These are phyloP conservation scores for Lagerstroemia speciosa DNA, from an alignment of 345 rosid genomes.

Conservation along the genomic window DNA sequence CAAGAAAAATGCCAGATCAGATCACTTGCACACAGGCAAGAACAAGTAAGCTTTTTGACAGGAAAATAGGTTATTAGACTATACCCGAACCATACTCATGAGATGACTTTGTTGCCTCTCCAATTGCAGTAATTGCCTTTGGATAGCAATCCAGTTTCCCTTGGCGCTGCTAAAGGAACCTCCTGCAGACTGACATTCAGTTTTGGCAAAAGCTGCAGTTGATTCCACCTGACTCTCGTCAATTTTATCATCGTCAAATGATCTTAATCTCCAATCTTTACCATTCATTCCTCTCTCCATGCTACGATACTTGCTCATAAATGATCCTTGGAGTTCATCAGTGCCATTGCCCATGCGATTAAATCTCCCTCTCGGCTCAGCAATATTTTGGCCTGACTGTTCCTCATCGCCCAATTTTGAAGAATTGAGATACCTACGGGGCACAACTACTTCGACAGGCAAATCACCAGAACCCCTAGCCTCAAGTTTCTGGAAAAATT, in stretches of 20 bases:
- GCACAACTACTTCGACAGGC: constrained; percentile 90
- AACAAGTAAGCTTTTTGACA: constrained; percentile 8
- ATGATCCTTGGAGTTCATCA: constrained; percentile 32
- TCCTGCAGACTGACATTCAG: constrained; percentile 70
- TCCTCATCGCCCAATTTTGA: constrained; percentile 51
- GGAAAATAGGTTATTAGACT: constrained; percentile 6
- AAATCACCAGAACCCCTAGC: constrained; percentile 64
- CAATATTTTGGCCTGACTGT: constrained; percentile 40
- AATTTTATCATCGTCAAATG: constrained; percentile 44
- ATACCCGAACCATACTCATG: constrained; percentile 91
- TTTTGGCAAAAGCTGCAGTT: constrained; percentile 41
- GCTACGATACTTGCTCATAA: constrained; percentile 22
- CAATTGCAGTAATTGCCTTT: constrained; percentile 81
- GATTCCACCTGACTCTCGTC: constrained; percentile 46
- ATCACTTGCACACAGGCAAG: constrained; percentile 8
- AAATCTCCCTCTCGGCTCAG: constrained; percentile 37
- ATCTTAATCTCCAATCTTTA: constrained; percentile 45
- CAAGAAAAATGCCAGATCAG: constrained; percentile 16
- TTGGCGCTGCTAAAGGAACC: constrained; percentile 61
- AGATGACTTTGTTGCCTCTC: constrained; percentile 93
- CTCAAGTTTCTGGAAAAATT: constrained; percentile 91
- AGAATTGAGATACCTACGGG: constrained; percentile 54
- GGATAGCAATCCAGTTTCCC: constrained; percentile 92
- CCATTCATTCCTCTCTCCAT: constrained; percentile 33
- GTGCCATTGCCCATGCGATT: constrained; percentile 29